Base-by-base conservation (phyloP, 2,329 filamentous ascomycete genomes). In the Neurospora crassa region DNA sequence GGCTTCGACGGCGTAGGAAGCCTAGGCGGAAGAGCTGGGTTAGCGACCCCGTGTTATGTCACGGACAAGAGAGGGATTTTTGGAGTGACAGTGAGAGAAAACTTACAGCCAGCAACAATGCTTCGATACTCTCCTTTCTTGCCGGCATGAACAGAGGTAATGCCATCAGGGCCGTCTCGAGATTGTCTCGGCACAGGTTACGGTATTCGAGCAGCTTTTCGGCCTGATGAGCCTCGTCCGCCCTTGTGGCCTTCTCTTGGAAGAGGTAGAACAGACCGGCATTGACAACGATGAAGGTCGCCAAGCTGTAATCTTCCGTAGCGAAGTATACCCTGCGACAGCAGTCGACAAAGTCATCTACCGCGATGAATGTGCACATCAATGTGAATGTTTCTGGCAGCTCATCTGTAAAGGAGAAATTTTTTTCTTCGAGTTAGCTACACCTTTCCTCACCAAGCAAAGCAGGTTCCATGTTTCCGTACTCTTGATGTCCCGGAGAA, bases 1-100 rank as follows among this genome's bases (percentile, higher is more conserved):
- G 16, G 86, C 83, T 73, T 91, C 88, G 68, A 90, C 84, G 14
- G 88, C 85, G 74, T 90, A 88, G n/a, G 88, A 80, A 5, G 87
- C 83, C 87, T 90, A 68, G 3, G 47, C 11, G 18, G 5, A 43
- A 47, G 18, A 8, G 37, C 40, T 29, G 43, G 18, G 37, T 73
- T n/a, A 71, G 70, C 34, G 2, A 34, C 7, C 1, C 24, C 1
- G 3, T 63, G 53, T 63, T 6, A 40, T 47, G 12, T 71, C 5
- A 70, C 29, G 18, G n/a, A 43, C 12, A 16, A n/a, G 40, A 1
- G 5, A 12, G 63, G 14, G 34, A 37, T 8, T 14, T 40, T 6
- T 8, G 12, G 20, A 16, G 14, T 41, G n/a, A 40, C 11, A 2
- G 37, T 67, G 4, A 11, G 14, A 40, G 16, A 43, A 18, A 5